phyloP scores from a whole-genome alignment of 306 rosid genomes.

The Castanea mollissima region DNA sequence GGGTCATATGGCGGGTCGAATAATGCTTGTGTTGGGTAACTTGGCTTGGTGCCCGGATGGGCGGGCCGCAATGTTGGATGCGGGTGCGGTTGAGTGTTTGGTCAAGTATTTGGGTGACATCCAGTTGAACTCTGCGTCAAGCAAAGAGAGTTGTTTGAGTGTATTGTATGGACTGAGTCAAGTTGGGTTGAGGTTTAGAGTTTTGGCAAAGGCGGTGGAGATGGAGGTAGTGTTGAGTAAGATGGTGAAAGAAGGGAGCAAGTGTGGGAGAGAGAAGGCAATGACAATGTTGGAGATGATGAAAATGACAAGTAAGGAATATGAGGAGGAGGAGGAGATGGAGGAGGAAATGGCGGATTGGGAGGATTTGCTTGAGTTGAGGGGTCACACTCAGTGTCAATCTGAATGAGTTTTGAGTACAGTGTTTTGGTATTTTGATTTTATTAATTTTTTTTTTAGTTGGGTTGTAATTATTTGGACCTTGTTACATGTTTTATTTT shows the following conservation, averaged over 20 bases:
- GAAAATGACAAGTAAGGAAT: slow-evolving; percentile 43
- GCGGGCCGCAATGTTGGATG: slow-evolving; percentile 70
- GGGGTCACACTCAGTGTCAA: slow-evolving; percentile 28
- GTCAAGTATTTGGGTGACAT: slow-evolving; percentile 32
- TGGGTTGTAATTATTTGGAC: slow-evolving; percentile 2
- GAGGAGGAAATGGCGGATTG: slow-evolving; percentile 61
- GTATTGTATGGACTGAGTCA: slow-evolving; percentile 58
- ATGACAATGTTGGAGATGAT: slow-evolving; percentile 55
- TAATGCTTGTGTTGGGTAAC: slow-evolving; percentile 48
- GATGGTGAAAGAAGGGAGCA: slow-evolving; percentile 55
- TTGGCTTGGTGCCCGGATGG: slow-evolving; percentile 62
- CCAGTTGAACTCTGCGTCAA: slow-evolving; percentile 31
- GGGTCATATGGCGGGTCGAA: slow-evolving; percentile 57
- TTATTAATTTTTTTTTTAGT: neutral
- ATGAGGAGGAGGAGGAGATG: slow-evolving; percentile 57
- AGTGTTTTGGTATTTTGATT: neutral
- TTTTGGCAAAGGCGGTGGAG: slow-evolving; percentile 55
- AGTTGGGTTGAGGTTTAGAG: slow-evolving; percentile 82
- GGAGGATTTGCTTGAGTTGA: slow-evolving; percentile 65
- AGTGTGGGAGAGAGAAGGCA: slow-evolving; percentile 52
- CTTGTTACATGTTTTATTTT: neutral
- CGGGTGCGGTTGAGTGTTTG: slow-evolving; percentile 69
- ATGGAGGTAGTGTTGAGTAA: slow-evolving; percentile 50
- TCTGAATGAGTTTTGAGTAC: slow-evolving; percentile 40
- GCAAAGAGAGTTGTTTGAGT: slow-evolving; percentile 60